Evolutionary conservation across 805 yeast species (phyloP).

Genomic region (Grigorovia jiainica): DNA sequence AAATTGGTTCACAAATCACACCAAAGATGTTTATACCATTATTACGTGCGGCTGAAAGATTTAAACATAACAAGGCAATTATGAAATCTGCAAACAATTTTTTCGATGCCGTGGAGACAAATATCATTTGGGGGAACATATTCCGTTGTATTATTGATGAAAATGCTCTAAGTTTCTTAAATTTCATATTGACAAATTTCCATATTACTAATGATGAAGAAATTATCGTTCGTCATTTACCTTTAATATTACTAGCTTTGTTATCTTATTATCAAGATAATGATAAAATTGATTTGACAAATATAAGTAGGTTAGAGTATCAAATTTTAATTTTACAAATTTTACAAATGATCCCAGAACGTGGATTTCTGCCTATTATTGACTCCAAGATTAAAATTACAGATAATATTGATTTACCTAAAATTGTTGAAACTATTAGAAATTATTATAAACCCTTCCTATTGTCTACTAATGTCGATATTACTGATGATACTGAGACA

Average conservation of each 20-base stretch:
- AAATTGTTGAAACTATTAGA: conserved; percentile 24
- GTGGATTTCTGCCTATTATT: conserved; percentile 50
- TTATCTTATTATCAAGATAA: conserved; percentile 24
- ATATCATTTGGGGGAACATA: conserved; percentile 64
- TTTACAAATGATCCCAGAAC: conserved; percentile 49
- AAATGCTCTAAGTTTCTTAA: conserved; percentile 38
- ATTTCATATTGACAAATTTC: conserved; percentile 54
- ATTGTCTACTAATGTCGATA: conserved; percentile 9
- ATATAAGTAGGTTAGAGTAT: background rate
- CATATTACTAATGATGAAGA: conserved; percentile 75
- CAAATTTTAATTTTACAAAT: conserved; percentile 29
- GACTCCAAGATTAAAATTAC: conserved; percentile 26
- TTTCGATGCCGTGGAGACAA: conserved; percentile 80
- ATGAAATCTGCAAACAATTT: conserved; percentile 54
- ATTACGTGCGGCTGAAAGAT: conserved; percentile 38
- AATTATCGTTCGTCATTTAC: conserved; percentile 66
- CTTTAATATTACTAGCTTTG: conserved; percentile 49
- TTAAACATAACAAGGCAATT: conserved; percentile 28
- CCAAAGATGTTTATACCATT: conserved; percentile 64
- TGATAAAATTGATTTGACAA: conserved; percentile 1
- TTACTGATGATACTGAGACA: conserved; percentile 7
- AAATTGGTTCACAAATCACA: conserved; percentile 67
- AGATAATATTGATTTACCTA: conserved; percentile 9
- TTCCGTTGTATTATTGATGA: conserved; percentile 28
- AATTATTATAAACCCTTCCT: conserved; percentile 27